Evolutionary conservation across 2,329 filamentous ascomycete species (phyloP).

Genomic region (Ciborinia camelliae): DNA sequence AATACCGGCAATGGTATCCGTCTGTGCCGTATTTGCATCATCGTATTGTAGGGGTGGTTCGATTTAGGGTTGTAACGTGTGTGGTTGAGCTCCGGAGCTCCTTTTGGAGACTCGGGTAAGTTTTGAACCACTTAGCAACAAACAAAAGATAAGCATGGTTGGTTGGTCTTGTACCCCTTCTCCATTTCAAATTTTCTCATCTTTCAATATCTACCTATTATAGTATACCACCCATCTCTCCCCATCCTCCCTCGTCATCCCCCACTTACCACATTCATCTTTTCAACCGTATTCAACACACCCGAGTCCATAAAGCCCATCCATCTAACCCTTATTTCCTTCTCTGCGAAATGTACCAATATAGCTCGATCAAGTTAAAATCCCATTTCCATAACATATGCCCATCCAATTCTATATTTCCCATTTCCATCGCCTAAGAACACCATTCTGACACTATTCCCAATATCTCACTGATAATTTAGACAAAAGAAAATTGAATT

Average conservation of each 20-base stretch:
- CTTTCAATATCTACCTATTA: no score
- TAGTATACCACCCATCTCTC: not conserved
- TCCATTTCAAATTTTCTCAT: not conserved
- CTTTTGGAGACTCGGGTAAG: not conserved
- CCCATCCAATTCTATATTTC: slow-evolving; percentile 15
- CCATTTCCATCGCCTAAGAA: not conserved
- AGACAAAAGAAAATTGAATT: not conserved
- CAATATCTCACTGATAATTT: not conserved
- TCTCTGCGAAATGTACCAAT: not conserved
- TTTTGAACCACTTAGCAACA: no score
- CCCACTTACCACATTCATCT: not conserved
- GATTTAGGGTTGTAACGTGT: not conserved
- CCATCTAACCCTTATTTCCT: not conserved
- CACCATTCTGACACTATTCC: not conserved
- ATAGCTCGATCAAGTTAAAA: not conserved
- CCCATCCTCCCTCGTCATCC: not conserved
- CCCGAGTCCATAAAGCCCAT: not conserved
- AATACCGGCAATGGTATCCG: no score
- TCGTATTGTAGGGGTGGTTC: no score
- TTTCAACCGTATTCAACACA: not conserved
- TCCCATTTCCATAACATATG: not conserved
- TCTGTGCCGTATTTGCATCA: not conserved
- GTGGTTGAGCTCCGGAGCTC: not conserved
- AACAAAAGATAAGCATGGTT: no score
- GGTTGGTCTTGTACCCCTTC: no score